Percentiles rank a stretch among this genome's conserved stretches.
phyloP scores from a whole-genome alignment of 768 basidiomycete genomes.

The Boletus pseudo-olivaceus region DNA sequence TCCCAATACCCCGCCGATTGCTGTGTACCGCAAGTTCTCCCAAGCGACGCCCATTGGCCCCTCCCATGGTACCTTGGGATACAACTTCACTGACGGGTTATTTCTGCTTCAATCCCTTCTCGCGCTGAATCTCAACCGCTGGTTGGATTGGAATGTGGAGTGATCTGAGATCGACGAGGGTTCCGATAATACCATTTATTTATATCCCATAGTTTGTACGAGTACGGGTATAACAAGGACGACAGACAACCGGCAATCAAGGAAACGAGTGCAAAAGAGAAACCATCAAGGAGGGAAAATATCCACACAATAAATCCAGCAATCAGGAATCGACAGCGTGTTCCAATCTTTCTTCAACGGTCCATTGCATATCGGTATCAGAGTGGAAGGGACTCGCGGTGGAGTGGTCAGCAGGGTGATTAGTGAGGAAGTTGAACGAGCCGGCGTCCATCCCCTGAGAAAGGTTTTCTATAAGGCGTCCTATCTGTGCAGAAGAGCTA shows the following conservation, averaged over 20 bases:
- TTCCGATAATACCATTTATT: conserved; percentile 23
- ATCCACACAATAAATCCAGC: conserved; percentile 25
- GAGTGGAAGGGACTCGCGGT: conserved; percentile 60
- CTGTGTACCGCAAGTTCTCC: conserved; percentile 51
- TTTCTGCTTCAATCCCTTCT: conserved; percentile 63
- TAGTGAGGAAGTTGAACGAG: conserved; percentile 72
- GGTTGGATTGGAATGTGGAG: conserved; percentile 60
- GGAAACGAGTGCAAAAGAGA: conserved; percentile 13
- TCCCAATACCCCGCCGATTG: conserved; percentile 47
- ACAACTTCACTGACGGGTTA: conserved; percentile 56
- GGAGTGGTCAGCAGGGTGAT: conserved; percentile 47
- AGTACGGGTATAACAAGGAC: conserved; percentile 28
- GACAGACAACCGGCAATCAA: conserved; percentile 16
- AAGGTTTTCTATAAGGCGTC: conserved; percentile 77
- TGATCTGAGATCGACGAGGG: conserved; percentile 14
- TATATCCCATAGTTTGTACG: conserved; percentile 34
- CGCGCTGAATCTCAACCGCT: conserved; percentile 68
- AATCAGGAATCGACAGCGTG: conserved; percentile 37
- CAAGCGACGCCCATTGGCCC: conserved; percentile 59
- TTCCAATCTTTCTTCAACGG: conserved; percentile 73
- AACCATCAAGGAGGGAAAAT: conserved; percentile 7
- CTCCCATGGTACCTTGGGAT: conserved; percentile 59
- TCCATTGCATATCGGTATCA: conserved; percentile 60
- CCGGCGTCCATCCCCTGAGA: conserved; percentile 81
- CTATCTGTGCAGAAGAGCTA: conserved; percentile 70